Conservation (phyloP, 2,329 filamentous ascomycete genomes). For the Dothistroma septosporum region DNA sequence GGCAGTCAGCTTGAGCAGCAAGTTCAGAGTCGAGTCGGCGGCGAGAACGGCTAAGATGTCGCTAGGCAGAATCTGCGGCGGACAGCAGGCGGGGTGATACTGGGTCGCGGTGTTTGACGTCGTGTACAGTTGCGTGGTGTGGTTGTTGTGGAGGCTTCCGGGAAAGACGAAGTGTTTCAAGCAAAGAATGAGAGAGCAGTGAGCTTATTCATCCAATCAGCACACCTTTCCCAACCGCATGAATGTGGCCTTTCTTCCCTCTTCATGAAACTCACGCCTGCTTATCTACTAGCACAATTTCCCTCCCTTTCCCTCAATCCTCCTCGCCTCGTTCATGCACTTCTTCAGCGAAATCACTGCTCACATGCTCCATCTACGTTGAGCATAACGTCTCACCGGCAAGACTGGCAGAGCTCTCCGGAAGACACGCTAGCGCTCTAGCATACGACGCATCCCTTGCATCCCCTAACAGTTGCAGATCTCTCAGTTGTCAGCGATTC, state of each 20-base stretch:
- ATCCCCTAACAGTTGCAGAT: conserved; percentile 3
- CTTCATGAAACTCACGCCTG: not conserved
- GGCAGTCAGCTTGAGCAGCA: conserved; percentile 10
- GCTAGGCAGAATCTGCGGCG: conserved; percentile 3
- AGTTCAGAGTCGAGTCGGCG: not conserved
- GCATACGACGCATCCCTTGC: conserved; percentile 1
- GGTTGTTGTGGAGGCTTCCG: not conserved
- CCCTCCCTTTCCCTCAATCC: not conserved
- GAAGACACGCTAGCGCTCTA: not conserved
- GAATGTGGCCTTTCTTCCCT: not conserved
- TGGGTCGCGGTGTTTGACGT: not conserved
- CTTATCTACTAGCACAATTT: not conserved
- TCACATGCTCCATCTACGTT: not conserved
- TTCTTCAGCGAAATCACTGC: not conserved
- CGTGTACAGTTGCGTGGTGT: not conserved
- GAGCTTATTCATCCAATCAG: not conserved
- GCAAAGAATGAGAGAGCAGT: not conserved
- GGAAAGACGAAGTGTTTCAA: not conserved
- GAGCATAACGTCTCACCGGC: not conserved
- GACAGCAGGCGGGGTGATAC: not conserved
- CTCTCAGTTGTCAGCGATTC: not conserved
- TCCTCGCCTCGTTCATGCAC: not conserved
- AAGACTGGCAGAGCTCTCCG: not conserved
- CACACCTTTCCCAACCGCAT: not conserved
- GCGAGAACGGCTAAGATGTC: not conserved